Conservation (phyloP, 2,329 filamentous ascomycete species). For the Fusarium goolgardi region DNA sequence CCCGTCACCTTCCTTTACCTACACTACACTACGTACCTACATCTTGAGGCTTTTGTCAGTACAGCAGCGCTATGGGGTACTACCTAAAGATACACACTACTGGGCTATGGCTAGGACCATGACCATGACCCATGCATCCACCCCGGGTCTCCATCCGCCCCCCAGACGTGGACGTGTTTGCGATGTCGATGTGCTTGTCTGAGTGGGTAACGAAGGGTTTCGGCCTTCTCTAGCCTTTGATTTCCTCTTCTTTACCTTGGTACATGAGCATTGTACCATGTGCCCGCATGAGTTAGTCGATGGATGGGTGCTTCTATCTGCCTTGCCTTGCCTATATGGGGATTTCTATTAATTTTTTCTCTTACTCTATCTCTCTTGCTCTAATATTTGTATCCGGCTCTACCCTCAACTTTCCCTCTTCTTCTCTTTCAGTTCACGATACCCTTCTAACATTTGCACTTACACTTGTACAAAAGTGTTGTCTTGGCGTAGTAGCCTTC, state of each 20-base stretch:
- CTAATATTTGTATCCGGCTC: constrained; percentile 33
- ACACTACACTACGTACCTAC: not conserved
- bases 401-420: constrained; percentile 7
- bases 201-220: constrained; percentile 31
- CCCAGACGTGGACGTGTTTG: constrained; percentile 43
- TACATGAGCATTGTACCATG: constrained; percentile 1
- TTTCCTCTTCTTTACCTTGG: constrained; percentile 13
- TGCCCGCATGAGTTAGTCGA: constrained; percentile 9
- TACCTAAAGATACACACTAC: not conserved
- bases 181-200: constrained; percentile 34
- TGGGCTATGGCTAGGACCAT: constrained; percentile 4
- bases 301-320: constrained; percentile 18
- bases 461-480: constrained; percentile 16
- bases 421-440: constrained; percentile 16
- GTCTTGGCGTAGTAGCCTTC: constrained; percentile 12
- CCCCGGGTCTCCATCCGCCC: constrained; percentile 44
- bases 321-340: constrained; percentile 5
- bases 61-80: not conserved
- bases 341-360: constrained; percentile 20
- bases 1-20: constrained; percentile 1
- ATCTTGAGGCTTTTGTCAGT: constrained; percentile 18
- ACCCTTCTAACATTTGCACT: constrained; percentile 23
- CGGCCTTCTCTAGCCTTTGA: constrained; percentile 11
- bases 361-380: not conserved
- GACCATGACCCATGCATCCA: constrained; percentile 29